Base-by-base conservation (phyloP, 1,284 basidiomycete species). In the Irpex sp. region DNA sequence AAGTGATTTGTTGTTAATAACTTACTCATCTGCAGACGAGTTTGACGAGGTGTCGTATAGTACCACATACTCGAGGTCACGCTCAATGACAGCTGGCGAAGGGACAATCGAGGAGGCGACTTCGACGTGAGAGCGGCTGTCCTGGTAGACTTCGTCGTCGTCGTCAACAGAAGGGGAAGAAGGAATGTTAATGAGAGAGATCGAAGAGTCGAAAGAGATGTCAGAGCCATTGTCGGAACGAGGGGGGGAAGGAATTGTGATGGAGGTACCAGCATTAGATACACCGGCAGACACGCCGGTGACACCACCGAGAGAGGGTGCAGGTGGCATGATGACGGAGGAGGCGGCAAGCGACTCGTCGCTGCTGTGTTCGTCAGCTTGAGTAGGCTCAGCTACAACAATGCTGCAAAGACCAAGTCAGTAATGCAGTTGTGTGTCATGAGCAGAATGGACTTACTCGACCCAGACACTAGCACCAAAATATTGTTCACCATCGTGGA, bases 381-480 rank as follows among this genome's bases (percentile, higher is more conserved):
- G 74, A 35, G 71, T 67, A n/a, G 74, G 70, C 67, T 89, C 86
- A 19, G 75, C 78, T 36, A 91, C 88, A 59, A 78, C 81, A 70
- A 92, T 85, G 61, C 88, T 90, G 54, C 9, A n/a, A 28, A 58
- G 51, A 53, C 18, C 12, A 28, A 62, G 37, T 14, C 57, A 45
- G 28, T 28, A 28, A 69, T 49, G 66, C 64, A 47, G 56, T 33
- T 39, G 61, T 35, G 56, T 57, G 21, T 10, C 54, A 21, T 63
- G 23, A 49, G 65, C 36, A 23, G 61, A 60, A 49, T 45, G 56
- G 61, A 77, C 78, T 67, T 62, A 91, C 88, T 89, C 86, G 33
- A 90, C 82, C 89, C 89, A 91, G 18, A 93, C 78, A 63, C 81
- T 86, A 52, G 85, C 80, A 5, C 91, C 91, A 66, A 94, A 94